phyloP scores from a whole-genome alignment of 768 basidiomycete species.

The Leccinum disarticulatum region DNA sequence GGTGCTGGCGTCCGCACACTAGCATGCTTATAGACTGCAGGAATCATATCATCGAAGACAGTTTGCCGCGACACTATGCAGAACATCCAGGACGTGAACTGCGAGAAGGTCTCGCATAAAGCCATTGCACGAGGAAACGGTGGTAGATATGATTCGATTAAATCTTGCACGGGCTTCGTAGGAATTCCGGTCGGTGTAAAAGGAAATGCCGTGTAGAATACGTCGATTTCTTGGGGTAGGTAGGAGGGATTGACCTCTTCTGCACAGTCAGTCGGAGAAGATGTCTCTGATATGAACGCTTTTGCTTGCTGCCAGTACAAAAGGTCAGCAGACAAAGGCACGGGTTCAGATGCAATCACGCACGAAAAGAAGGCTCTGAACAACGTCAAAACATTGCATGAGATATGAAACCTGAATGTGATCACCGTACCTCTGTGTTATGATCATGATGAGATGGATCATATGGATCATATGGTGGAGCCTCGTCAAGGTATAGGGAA shows the following conservation, averaged over 20 bases:
- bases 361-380: conserved; percentile 45
- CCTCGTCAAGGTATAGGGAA: conserved; percentile 45
- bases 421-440: conserved; percentile 45
- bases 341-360: conserved; percentile 12
- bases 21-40: conserved; percentile 38
- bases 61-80: conserved; percentile 47
- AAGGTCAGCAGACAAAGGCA: background rate
- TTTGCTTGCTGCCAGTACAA: conserved; percentile 13
- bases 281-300: conserved; percentile 3
- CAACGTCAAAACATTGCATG: background rate
- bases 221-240: conserved; percentile 44
- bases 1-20: background rate
- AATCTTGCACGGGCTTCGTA: conserved; percentile 33
- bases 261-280: conserved; percentile 14
- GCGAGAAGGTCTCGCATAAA: conserved; percentile 47
- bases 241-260: conserved; percentile 45
- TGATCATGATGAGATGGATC: conserved; percentile 41
- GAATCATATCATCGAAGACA: conserved; percentile 45
- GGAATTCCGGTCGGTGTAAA: conserved; percentile 41
- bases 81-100: conserved; percentile 53
- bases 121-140: conserved; percentile 40
- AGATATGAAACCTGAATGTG: background rate
- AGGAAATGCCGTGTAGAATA: conserved; percentile 46
- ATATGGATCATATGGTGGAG: conserved; percentile 17
- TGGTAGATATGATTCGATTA: conserved; percentile 49